Conservation (phyloP, 2,329 filamentous ascomycete genomes). For the Fusarium sambucinum region DNA sequence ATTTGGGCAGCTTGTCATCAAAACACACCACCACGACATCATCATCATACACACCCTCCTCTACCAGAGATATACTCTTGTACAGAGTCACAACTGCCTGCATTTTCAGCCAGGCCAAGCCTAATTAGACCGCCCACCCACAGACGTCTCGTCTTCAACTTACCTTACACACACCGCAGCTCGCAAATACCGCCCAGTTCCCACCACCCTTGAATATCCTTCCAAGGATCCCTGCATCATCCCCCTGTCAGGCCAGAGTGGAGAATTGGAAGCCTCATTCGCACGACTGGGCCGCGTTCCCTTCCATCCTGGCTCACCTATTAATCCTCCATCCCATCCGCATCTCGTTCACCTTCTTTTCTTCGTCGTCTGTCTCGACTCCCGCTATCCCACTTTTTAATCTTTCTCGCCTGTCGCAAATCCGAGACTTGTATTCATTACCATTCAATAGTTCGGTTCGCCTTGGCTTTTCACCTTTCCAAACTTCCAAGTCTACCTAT, state of each 20-base stretch:
- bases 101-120: conserved; percentile 36
- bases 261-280: conserved; percentile 47
- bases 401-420: conserved; percentile 35
- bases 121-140: conserved; percentile 41
- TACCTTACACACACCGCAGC: conserved; percentile 41
- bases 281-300: conserved; percentile 46
- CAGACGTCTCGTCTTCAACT: conserved; percentile 24
- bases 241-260: conserved; percentile 35
- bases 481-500: conserved; percentile 23
- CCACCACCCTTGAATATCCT: conserved; percentile 39
- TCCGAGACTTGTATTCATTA: conserved; percentile 21
- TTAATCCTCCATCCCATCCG: conserved; percentile 48
- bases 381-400: conserved; percentile 39
- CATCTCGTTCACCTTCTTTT: conserved; percentile 37
- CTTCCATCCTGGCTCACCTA: conserved; percentile 45
- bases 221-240: conserved; percentile 29
- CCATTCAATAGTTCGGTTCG: conserved; percentile 25
- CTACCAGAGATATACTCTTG: background rate
- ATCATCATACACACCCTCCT: conserved; percentile 34
- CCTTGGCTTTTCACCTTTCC: conserved; percentile 25
- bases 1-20: conserved; percentile 1
- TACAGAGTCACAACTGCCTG: conserved; percentile 5
- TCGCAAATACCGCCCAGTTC: conserved; percentile 32
- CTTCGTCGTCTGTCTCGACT: conserved; percentile 45
- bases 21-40: conserved; percentile 38